Evolutionary conservation across 768 basidiomycete species (phyloP).

Genomic region (Coprinopsis sp.): DNA sequence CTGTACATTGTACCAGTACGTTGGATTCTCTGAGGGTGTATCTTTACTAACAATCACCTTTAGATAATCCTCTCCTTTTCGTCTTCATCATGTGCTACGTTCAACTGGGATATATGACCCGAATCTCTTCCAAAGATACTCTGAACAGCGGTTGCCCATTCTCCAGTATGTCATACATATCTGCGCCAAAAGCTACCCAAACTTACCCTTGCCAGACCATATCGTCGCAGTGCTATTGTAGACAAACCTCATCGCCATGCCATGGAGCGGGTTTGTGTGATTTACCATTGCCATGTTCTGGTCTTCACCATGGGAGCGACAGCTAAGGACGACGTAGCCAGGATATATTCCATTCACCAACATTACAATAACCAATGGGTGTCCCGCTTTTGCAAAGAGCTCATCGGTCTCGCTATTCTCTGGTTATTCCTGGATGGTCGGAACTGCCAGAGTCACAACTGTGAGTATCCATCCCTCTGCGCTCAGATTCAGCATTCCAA

Average conservation of each 20-base stretch:
- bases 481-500: no score
- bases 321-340: constrained; percentile 19
- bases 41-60: not conserved
- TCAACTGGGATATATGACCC: constrained; percentile 61
- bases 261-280: constrained; percentile 63
- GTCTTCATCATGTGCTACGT: constrained; percentile 56
- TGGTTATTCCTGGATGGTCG: constrained; percentile 73
- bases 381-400: constrained; percentile 58
- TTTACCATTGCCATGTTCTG: constrained; percentile 20
- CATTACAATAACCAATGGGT: constrained; percentile 56
- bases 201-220: constrained; percentile 43
- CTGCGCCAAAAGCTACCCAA: not conserved
- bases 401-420: constrained; percentile 54
- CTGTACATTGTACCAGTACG: constrained; percentile 26
- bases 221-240: constrained; percentile 65
- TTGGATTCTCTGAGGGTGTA: not conserved
- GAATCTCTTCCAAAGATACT: constrained; percentile 47
- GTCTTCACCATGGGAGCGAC: not conserved
- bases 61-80: constrained; percentile 48
- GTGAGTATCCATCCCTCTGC: constrained; percentile 36
- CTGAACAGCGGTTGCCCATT: constrained; percentile 52
- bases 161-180: constrained; percentile 42
- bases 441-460: constrained; percentile 58
- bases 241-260: constrained; percentile 55
- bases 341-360: constrained; percentile 55